Evolutionary conservation across 129 eudicot species (phyloP).

Genomic region (Flaveria trinervia): DNA sequence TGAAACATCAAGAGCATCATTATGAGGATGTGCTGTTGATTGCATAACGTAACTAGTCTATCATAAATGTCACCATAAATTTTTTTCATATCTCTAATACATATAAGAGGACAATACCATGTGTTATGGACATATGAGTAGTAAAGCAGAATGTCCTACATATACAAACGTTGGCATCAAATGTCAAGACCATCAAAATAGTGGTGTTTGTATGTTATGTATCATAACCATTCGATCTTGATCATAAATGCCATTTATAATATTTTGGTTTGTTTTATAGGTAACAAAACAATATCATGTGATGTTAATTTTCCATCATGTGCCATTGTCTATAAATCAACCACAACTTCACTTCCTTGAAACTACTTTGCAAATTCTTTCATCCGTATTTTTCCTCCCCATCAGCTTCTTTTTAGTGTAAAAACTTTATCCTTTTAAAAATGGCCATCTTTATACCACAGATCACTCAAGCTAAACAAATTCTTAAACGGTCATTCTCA

Average conservation of each 20-base stretch:
- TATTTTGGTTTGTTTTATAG: no score
- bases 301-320: not conserved
- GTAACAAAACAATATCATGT: not conserved
- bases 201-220: not conserved
- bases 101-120: not conserved
- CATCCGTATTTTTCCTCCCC: not conserved
- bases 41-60: no score
- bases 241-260: not conserved
- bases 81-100: no score
- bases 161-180: not conserved
- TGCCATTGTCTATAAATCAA: not conserved
- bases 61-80: no score
- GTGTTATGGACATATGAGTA: not conserved
- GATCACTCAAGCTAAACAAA: not conserved
- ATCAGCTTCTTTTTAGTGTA: not conserved
- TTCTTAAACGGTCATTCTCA: conserved; percentile 2
- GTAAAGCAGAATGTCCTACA: not conserved
- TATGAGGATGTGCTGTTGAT: not conserved
- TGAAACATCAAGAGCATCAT: not conserved
- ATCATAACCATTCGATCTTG: not conserved
- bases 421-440: not conserved
- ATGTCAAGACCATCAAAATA: not conserved
- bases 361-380: not conserved
- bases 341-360: not conserved
- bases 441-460: not conserved